These are phyloP conservation scores for Kwoniella bestiolae DNA, from an alignment of 768 basidiomycete species.

Conservation along the genomic window DNA sequence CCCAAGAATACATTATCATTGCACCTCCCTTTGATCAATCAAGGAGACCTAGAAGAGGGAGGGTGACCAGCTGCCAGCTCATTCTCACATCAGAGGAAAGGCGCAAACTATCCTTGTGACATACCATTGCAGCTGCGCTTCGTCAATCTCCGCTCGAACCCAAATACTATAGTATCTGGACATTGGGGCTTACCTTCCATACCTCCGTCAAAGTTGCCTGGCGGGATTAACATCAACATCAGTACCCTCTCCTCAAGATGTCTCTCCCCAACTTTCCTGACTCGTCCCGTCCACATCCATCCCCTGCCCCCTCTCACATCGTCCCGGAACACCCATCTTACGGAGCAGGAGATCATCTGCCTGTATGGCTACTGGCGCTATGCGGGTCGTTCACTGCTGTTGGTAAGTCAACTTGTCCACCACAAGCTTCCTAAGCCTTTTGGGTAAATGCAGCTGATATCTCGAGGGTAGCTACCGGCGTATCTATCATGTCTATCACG, in stretches of 20 bases:
- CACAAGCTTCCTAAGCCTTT: neutral
- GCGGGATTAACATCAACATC: neutral
- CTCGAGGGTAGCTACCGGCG: conserved; percentile 41
- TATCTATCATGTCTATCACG: conserved; percentile 56
- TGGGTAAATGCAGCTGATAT: neutral
- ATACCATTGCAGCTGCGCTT: neutral
- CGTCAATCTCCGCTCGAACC: neutral
- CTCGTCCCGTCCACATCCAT: conserved; percentile 9
- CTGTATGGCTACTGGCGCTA: conserved; percentile 52
- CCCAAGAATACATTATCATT: neutral
- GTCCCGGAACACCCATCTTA: conserved; percentile 25
- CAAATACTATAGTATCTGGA: neutral
- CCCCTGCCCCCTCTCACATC: conserved; percentile 26
- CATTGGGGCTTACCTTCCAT: neutral
- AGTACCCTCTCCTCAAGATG: conserved; percentile 27
- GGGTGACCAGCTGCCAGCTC: no score
- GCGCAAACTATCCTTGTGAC: no score
- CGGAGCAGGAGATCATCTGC: conserved; percentile 51
- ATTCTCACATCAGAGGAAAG: no score
- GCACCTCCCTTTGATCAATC: conserved; percentile 9
- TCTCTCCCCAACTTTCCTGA: conserved; percentile 45
- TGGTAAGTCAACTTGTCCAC: conserved; percentile 35
- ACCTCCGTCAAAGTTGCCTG: neutral
- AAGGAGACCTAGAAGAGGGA: neutral
- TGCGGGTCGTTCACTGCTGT: conserved; percentile 54